phyloP scores from a whole-genome alignment of 495 filamentous ascomycete species.

The Penicillium daleae region DNA sequence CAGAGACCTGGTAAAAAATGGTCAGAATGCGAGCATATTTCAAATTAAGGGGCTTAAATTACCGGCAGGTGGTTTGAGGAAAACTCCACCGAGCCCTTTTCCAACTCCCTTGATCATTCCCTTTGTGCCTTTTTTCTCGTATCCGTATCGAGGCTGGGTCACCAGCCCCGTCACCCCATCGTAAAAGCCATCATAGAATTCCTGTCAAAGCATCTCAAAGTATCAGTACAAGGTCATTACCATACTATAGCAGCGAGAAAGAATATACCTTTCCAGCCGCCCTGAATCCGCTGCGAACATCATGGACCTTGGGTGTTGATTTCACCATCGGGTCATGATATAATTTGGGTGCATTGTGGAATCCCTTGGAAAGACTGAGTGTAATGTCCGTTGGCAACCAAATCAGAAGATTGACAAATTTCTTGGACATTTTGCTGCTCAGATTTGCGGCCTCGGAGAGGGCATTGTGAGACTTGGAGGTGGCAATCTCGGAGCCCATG shows the following conservation, averaged over 20 bases:
- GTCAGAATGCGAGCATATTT: background rate
- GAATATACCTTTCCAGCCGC: conserved; percentile 61
- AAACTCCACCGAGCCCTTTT: conserved; percentile 72
- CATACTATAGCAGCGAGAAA: background rate
- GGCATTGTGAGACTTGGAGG: conserved; percentile 10
- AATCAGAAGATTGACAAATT: conserved; percentile 71
- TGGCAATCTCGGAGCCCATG: conserved; percentile 16
- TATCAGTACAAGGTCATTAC: conserved; percentile 44
- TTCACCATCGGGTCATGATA: conserved; percentile 78
- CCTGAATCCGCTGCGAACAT: conserved; percentile 68
- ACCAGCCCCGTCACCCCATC: conserved; percentile 76
- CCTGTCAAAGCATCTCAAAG: conserved; percentile 54
- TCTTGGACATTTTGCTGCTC: conserved; percentile 42
- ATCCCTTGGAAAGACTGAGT: conserved; percentile 76
- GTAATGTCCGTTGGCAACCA: conserved; percentile 82
- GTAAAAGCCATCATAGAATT: conserved; percentile 68
- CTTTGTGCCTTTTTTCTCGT: conserved; percentile 66
- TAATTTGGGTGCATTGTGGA: conserved; percentile 80
- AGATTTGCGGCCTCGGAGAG: conserved; percentile 41
- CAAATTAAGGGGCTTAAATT: background rate
- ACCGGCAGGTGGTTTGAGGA: conserved; percentile 75
- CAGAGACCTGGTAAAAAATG: conserved; percentile 52
- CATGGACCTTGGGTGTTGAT: conserved; percentile 69
- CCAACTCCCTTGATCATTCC: conserved; percentile 76
- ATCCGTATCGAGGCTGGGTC: conserved; percentile 70